phyloP scores from a whole-genome alignment of 352 stramenopile genomes.

The Globisporangium radiosum region DNA sequence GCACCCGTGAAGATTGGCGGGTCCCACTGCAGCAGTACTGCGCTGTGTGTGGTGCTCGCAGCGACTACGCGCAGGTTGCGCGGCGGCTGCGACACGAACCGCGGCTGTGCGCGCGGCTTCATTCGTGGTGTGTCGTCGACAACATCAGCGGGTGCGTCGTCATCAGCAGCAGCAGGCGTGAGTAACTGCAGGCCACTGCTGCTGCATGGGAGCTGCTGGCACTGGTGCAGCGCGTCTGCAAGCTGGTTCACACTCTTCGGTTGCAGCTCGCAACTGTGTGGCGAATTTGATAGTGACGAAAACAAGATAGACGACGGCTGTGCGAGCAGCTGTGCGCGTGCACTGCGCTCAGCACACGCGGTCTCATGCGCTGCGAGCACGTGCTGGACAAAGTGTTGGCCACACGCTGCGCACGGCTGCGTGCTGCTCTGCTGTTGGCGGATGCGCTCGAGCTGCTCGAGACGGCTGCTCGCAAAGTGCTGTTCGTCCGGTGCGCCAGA shows the following conservation, averaged over 20 bases:
- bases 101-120: constrained; percentile 5
- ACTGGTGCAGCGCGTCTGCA: constrained; percentile 10
- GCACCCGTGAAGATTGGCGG: constrained; percentile 68
- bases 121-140: no score
- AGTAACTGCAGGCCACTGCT: no score
- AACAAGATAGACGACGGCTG: neutral
- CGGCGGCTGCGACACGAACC: constrained; percentile 60
- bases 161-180: neutral
- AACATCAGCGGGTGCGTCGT: neutral
- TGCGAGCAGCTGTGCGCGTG: neutral
- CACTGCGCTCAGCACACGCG: constrained; percentile 1
- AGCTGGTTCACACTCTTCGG: constrained; percentile 18
- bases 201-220: neutral
- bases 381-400: constrained; percentile 23
- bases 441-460: constrained; percentile 30
- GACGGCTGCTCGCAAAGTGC: constrained; percentile 35
- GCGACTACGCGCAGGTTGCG: constrained; percentile 38
- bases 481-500: constrained; percentile 27
- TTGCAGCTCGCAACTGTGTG: neutral
- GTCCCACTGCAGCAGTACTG: constrained; percentile 47
- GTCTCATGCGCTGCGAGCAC: constrained; percentile 23
- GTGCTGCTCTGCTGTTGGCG: constrained; percentile 21
- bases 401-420: constrained; percentile 25
- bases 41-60: constrained; percentile 30
- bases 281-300: no score